Percentiles rank a stretch among this genome's conserved stretches.
Evolutionary conservation across 2,329 filamentous ascomycete genomes (phyloP).

Genomic region (Aspergillus ochraceus): DNA sequence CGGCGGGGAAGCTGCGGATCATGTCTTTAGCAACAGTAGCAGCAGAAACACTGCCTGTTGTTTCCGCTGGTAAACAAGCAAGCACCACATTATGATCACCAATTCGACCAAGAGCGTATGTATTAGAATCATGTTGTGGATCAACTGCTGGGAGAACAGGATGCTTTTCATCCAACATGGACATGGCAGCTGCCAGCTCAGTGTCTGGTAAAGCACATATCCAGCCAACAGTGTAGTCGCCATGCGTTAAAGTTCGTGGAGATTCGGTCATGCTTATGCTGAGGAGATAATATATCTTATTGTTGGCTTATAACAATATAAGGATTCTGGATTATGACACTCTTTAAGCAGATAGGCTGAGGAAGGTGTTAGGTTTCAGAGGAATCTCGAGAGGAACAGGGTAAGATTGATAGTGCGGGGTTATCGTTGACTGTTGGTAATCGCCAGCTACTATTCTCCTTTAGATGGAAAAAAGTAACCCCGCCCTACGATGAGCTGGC

Average conservation of each 20-base stretch:
- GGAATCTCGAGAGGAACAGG: too few relatives aligned
- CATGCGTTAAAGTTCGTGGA: not conserved
- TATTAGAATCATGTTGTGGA: not conserved
- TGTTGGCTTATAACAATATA: too few relatives aligned
- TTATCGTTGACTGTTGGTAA: too few relatives aligned
- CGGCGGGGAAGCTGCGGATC: not conserved
- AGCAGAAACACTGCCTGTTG: not conserved
- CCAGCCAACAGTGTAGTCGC: not conserved
- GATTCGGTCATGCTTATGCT: too few relatives aligned
- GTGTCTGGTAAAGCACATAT: not conserved
- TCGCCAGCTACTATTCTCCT: too few relatives aligned
- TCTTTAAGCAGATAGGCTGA: too few relatives aligned
- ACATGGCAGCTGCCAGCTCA: not conserved
- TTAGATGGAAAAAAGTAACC: too few relatives aligned
- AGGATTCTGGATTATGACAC: too few relatives aligned
- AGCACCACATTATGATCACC: slow-evolving; percentile 4
- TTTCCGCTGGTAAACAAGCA: not conserved
- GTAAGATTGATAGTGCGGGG: too few relatives aligned
- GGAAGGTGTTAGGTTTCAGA: too few relatives aligned
- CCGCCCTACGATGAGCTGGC: too few relatives aligned
- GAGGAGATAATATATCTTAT: too few relatives aligned
- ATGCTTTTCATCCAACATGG: slow-evolving; percentile 1
- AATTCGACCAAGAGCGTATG: not conserved
- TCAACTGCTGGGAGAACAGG: not conserved
- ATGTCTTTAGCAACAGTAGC: not conserved